These are phyloP conservation scores for Acacia crassicarpa DNA, from an alignment of 306 rosid species.

Conservation along the genomic window DNA sequence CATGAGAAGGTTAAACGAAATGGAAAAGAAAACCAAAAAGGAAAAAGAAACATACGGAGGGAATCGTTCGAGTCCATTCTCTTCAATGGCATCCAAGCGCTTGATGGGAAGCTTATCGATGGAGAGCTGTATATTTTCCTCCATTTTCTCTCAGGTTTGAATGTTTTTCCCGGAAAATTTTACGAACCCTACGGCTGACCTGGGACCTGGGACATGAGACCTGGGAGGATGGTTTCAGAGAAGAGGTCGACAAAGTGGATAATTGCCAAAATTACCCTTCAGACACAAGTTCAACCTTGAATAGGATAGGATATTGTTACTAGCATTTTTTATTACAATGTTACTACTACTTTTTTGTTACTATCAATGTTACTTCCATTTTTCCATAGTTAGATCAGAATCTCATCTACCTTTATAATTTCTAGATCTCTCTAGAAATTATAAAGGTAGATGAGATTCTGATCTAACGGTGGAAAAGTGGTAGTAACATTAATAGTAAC, in stretches of 20 bases:
- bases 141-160: conserved; percentile 43
- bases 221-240: not conserved
- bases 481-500: no score
- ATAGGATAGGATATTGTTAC: no score
- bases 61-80: conserved; percentile 78
- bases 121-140: conserved; percentile 53
- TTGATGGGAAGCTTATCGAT: conserved; percentile 90
- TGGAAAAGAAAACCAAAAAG: not conserved
- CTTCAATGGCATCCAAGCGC: conserved; percentile 85
- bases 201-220: not conserved
- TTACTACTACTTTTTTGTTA: no score
- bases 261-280: not conserved
- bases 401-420: no score
- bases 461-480: no score
- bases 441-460: no score
- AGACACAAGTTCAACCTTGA: no score
- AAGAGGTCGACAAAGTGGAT: not conserved
- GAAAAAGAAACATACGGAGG: conserved; percentile 56
- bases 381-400: no score
- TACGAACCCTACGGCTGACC: conserved; percentile 6
- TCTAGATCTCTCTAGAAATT: no score
- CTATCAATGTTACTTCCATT: no score
- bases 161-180: conserved; percentile 26
- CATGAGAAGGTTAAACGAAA: not conserved
- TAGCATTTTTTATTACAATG: no score